phyloP scores from a whole-genome alignment of 179 eudicot species.

The Beta lomatogona region DNA sequence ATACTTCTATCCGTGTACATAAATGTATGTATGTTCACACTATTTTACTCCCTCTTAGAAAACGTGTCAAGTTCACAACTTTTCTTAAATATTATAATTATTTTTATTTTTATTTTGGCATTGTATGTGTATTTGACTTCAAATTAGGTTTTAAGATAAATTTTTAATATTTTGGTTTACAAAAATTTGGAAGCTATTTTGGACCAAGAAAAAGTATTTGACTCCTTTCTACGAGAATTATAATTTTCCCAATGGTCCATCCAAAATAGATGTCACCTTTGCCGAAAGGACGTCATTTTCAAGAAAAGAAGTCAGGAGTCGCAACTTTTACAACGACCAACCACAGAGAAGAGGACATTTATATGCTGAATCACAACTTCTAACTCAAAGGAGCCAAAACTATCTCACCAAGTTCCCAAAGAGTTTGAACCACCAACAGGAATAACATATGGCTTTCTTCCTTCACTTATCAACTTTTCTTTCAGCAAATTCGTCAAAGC shows the following conservation, averaged over 20 bases:
- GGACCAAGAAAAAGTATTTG: too few species aligned
- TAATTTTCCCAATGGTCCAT: too few species aligned
- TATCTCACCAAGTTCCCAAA: slow-evolving; percentile 86
- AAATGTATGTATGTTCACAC: neutral
- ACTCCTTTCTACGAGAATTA: too few species aligned
- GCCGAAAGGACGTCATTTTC: too few species aligned
- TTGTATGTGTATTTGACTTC: too few species aligned
- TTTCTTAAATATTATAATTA: too few species aligned
- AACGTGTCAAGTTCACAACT: neutral
- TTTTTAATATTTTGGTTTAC: too few species aligned
- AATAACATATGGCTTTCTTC: slow-evolving; percentile 93
- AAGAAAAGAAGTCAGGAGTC: neutral
- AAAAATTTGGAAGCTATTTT: too few species aligned
- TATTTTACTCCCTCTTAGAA: neutral
- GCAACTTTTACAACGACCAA: neutral
- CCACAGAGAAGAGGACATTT: neutral
- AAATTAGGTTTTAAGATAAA: too few species aligned
- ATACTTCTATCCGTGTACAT: too few species aligned
- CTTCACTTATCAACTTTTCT: slow-evolving; percentile 80
- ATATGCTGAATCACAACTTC: neutral
- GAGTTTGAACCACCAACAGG: slow-evolving; percentile 99
- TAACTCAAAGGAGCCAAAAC: slow-evolving; percentile 12
- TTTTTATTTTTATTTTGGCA: neutral
- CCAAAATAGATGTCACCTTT: too few species aligned
- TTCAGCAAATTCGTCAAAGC: slow-evolving; percentile 77